Percentiles rank a stretch among this genome's conserved stretches.
These are phyloP conservation scores for Fusarium keratoplasticum DNA, from an alignment of 2,329 filamentous ascomycete genomes.

Conservation along the genomic window DNA sequence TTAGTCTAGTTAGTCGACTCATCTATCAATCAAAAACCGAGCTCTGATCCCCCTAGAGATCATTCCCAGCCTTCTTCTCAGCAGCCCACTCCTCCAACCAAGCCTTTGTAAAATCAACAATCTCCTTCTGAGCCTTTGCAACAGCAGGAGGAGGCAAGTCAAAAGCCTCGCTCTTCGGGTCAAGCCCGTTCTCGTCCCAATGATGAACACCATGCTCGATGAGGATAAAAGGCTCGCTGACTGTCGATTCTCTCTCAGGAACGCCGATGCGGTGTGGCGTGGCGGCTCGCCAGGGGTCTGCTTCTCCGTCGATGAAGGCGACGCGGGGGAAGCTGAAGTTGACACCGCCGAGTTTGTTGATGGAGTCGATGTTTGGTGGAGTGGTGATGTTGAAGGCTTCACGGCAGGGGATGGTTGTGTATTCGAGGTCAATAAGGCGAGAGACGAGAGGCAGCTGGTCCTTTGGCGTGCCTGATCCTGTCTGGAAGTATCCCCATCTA, in stretches of 20 bases:
- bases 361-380: slow-evolving; percentile 70
- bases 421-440: slow-evolving; percentile 74
- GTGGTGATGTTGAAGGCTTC: slow-evolving; percentile 76
- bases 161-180: slow-evolving; percentile 68
- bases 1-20: neutral
- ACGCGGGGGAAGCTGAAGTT: slow-evolving; percentile 79
- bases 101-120: slow-evolving; percentile 71
- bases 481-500: slow-evolving; percentile 83
- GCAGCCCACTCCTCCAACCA: slow-evolving; percentile 74
- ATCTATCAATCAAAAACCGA: neutral
- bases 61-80: slow-evolving; percentile 2
- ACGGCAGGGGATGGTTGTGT: slow-evolving; percentile 70
- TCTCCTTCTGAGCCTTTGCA: slow-evolving; percentile 66
- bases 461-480: slow-evolving; percentile 75
- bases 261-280: slow-evolving; percentile 76
- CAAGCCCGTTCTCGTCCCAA: slow-evolving; percentile 80
- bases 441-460: slow-evolving; percentile 77
- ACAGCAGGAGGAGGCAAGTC: slow-evolving; percentile 70
- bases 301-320: slow-evolving; percentile 80
- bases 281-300: slow-evolving; percentile 83
- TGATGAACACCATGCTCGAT: slow-evolving; percentile 83
- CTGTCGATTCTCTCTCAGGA: slow-evolving; percentile 67
- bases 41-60: slow-evolving; percentile 10
- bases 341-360: slow-evolving; percentile 84
- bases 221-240: slow-evolving; percentile 76